Percentiles rank a stretch among this genome's conserved stretches.
Conservation (phyloP, 805 yeast genomes). For the Candida broadrunensis region DNA sequence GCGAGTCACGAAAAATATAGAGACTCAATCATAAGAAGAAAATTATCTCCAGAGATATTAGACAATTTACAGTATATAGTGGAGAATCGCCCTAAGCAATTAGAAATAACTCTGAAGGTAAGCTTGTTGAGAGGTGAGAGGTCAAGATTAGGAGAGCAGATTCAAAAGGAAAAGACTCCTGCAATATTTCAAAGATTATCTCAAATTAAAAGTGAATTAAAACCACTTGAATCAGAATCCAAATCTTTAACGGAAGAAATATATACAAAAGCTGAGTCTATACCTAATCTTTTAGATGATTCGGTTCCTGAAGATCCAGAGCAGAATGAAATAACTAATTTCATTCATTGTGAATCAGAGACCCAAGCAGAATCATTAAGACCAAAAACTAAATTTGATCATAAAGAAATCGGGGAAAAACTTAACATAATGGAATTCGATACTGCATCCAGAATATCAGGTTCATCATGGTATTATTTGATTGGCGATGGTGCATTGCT, state of each 20-base stretch:
- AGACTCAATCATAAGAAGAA: constrained; percentile 27
- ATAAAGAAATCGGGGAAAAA: constrained; percentile 65
- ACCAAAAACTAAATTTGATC: constrained; percentile 43
- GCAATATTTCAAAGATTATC: constrained; percentile 12
- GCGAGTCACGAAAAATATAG: constrained; percentile 15
- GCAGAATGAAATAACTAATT: constrained; percentile 45
- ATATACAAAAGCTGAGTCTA: constrained; percentile 37
- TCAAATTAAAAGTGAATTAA: constrained; percentile 22
- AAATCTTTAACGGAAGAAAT: constrained; percentile 33
- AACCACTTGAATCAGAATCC: constrained; percentile 21
- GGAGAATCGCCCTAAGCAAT: constrained; percentile 20
- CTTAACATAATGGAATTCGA: constrained; percentile 67
- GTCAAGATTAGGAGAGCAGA: constrained; percentile 19
- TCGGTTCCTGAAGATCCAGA: constrained; percentile 40
- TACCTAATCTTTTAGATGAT: constrained; percentile 64
- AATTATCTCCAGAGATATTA: constrained; percentile 12
- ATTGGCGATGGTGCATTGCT: constrained; percentile 80
- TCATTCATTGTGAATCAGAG: constrained; percentile 47
- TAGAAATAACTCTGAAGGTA: constrained; percentile 17
- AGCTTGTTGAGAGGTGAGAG: constrained; percentile 26
- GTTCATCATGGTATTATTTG: constrained; percentile 86
- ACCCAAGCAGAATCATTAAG: constrained; percentile 12
- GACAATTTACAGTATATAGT: constrained; percentile 23
- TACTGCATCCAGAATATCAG: constrained; percentile 72
- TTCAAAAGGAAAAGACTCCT: constrained; percentile 11